A percentile compares a stretch with the other conserved stretches of the same genome.
These are phyloP conservation scores for Batkoa obscura DNA, from an alignment of 371 early-diverging fungal genomes.

Conservation along the genomic window DNA sequence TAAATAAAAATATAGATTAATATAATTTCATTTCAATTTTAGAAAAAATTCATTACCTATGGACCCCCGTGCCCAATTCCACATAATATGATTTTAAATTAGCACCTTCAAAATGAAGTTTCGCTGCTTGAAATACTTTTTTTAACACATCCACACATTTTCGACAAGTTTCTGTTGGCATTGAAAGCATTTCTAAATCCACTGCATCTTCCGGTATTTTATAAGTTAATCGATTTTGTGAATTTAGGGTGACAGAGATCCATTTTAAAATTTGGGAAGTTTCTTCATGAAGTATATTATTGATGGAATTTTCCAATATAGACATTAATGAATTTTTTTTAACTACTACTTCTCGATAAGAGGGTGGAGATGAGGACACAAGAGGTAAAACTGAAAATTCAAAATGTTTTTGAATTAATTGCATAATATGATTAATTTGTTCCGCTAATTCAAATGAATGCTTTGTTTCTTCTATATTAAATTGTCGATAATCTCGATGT, in stretches of 20 bases:
- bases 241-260: constrained; percentile 32
- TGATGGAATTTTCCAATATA: constrained; percentile 52
- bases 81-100: constrained; percentile 56
- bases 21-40: no score
- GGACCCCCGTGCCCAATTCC: constrained; percentile 60
- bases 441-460: constrained; percentile 42
- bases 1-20: constrained; percentile 3
- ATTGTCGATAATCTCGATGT: constrained; percentile 18
- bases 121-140: constrained; percentile 31
- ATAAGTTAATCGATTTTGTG: constrained; percentile 54
- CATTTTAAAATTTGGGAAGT: constrained; percentile 29
- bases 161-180: constrained; percentile 43
- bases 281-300: constrained; percentile 54
- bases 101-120: constrained; percentile 44
- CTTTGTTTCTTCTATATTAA: constrained; percentile 35
- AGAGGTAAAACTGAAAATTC: constrained; percentile 58
- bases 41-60: constrained; percentile 26
- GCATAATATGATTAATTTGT: constrained; percentile 46
- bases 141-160: constrained; percentile 44
- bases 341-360: constrained; percentile 62
- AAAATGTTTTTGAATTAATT: constrained; percentile 78
- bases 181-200: constrained; percentile 43
- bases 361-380: constrained; percentile 48
- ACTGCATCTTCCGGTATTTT: constrained; percentile 69
- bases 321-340: constrained; percentile 74